Conservation (phyloP, 306 rosid genomes). For the Fragaria nilgerrensis region DNA sequence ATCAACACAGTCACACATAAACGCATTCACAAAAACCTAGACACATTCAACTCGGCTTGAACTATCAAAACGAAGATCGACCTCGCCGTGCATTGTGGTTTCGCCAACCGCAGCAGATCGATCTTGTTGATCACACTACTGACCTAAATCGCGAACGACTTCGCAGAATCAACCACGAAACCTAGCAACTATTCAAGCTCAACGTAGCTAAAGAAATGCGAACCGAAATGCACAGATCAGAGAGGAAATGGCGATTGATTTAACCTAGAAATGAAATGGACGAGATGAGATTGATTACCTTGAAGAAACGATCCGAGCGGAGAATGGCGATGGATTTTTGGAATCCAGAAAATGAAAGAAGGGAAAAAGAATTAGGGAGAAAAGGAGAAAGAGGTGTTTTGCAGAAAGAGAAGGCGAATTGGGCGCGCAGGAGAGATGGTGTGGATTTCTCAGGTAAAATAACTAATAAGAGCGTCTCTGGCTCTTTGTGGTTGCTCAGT, state of each 20-base stretch:
- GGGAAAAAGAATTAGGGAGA: slow-evolving; percentile 15
- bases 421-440: slow-evolving; percentile 57
- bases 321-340: slow-evolving; percentile 1
- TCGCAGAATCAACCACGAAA: not conserved
- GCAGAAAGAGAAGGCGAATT: slow-evolving; percentile 44
- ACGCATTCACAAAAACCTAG: not conserved
- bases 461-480: slow-evolving; percentile 16
- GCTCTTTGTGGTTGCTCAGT: slow-evolving; percentile 36
- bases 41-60: not conserved
- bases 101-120: slow-evolving; percentile 20
- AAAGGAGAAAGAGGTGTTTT: slow-evolving; percentile 22
- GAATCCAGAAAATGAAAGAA: slow-evolving; percentile 19
- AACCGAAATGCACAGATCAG: slow-evolving; percentile 22
- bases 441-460: slow-evolving; percentile 39
- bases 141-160: not conserved
- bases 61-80: slow-evolving; percentile 22
- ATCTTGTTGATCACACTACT: slow-evolving; percentile 6
- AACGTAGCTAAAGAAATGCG: not conserved
- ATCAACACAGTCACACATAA: not conserved
- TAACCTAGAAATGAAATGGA: not conserved
- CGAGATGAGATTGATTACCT: slow-evolving; percentile 9
- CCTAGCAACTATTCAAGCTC: slow-evolving; percentile 6
- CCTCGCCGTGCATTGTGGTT: slow-evolving; percentile 14
- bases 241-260: not conserved
- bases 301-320: not conserved